These are phyloP conservation scores for Colletotrichum tamarilloi DNA, from an alignment of 2,329 filamentous ascomycete genomes.

Conservation along the genomic window DNA sequence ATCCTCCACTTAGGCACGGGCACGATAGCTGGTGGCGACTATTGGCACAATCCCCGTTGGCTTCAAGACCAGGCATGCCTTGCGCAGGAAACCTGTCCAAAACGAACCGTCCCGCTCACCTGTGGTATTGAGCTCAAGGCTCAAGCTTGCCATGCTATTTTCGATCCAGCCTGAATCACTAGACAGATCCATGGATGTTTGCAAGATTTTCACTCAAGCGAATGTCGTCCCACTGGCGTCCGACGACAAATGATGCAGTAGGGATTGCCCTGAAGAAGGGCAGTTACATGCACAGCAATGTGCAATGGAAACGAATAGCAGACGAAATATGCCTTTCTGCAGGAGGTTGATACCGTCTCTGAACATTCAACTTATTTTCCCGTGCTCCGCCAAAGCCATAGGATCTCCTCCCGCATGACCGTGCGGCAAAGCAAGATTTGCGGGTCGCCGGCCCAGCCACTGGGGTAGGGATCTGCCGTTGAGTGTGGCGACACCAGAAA, in stretches of 20 bases:
- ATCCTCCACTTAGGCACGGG: neutral
- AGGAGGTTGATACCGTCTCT: neutral
- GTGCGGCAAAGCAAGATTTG: constrained; percentile 22
- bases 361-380: neutral
- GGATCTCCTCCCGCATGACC: constrained; percentile 20
- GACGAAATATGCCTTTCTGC: neutral
- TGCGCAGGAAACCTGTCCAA: neutral
- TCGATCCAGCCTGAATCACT: neutral
- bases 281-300: neutral
- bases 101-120: constrained; percentile 6
- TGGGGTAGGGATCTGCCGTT: constrained; percentile 20
- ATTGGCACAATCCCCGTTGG: constrained; percentile 4
- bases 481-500: constrained; percentile 21
- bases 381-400: neutral
- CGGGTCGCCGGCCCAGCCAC: constrained; percentile 18
- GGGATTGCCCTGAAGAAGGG: neutral
- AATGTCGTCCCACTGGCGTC: neutral
- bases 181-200: neutral
- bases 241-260: neutral
- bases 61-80: neutral
- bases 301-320: neutral
- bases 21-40: constrained; percentile 23
- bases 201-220: neutral
- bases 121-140: constrained; percentile 1
- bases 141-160: constrained; percentile 9